Base-by-base conservation (phyloP, 495 filamentous ascomycete species). In the Aeminium ludgeri region DNA sequence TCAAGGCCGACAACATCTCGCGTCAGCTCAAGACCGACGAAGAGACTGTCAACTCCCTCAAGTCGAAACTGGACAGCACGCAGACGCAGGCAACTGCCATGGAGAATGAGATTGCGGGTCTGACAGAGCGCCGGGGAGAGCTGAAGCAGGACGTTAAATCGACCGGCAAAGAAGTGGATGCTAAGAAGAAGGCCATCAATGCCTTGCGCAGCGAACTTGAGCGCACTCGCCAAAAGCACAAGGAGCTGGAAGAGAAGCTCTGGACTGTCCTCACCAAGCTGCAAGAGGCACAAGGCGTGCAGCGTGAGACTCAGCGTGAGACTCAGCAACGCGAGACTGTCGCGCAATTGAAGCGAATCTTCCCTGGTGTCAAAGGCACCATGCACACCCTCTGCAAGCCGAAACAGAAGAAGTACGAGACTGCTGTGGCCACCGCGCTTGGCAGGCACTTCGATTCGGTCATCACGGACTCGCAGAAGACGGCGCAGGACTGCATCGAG, bases 391-490 rank as follows among this genome's bases (percentile, higher is more conserved):
- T 96, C 13, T 95, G 89, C 67, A 84, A 83, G 49, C 86, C 89
- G 2, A 92, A 89, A 59, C 82, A 93, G 61, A 94, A 87, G 59
- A 95, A 95, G 54, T 96, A 78, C 49, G 80, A 86, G 50, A 81
- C 85, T 48, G 89, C 89, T 20, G 82, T 96, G 39, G 83, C 79
- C 55, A 94, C 82, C 15, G 83, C 92, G 11, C 70, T 99, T 19
- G 89, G 91, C 25, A 78, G 85, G 27, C 79, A 95, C 48, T 91
- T 92, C 50, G 87, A 96, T 52, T 79, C 86, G 10, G 77, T 99
- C 36, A 73, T 99, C 41, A 86, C 95, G n/a, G 89, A 99, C 51
- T 91, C 78, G 20, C 85, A 95, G 52, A 94, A 89, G 65, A 86
- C 78, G 0, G 91, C 82, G 20, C 80, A 82, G 46, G 84, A 95